A percentile compares a stretch with the other conserved stretches of the same genome.
phyloP scores from a whole-genome alignment of 345 rosid species.

The Lepidium africanum region DNA sequence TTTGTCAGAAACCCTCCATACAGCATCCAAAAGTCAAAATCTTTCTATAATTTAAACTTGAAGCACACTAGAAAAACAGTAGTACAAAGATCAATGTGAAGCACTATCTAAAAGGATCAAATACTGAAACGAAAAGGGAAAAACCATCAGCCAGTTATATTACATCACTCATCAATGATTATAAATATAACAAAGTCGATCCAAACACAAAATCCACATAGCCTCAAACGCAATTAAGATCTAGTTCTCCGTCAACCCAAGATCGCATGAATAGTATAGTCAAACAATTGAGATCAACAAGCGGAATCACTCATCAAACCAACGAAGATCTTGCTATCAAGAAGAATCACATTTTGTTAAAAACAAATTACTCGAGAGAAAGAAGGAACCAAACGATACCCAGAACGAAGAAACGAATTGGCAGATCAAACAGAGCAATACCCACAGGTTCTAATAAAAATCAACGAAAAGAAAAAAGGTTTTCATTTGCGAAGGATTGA shows the following conservation, averaged over 20 bases:
- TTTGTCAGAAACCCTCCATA: slow-evolving; percentile 3
- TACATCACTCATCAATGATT: neutral
- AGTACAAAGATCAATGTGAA: neutral
- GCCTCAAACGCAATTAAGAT: neutral
- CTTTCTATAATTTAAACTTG: neutral
- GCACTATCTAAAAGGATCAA: neutral
- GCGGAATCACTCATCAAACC: neutral
- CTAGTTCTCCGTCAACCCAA: neutral
- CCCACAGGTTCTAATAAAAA: neutral
- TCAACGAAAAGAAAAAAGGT: neutral
- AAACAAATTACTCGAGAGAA: no score
- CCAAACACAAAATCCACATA: neutral
- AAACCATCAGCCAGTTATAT: neutral
- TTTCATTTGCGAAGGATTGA: neutral
- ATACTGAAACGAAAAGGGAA: neutral
- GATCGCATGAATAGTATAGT: neutral
- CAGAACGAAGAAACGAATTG: neutral
- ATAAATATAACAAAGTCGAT: neutral
- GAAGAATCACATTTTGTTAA: neutral
- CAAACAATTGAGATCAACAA: neutral
- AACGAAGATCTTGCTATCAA: neutral
- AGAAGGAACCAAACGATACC: neutral
- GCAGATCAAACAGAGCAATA: slow-evolving; percentile 2
- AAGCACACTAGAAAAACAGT: neutral
- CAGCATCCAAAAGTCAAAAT: neutral